A percentile compares a stretch with the other conserved stretches of the same genome.
phyloP scores from a whole-genome alignment of 2,329 filamentous ascomycete genomes.

The Diplodia scrobiculata region DNA sequence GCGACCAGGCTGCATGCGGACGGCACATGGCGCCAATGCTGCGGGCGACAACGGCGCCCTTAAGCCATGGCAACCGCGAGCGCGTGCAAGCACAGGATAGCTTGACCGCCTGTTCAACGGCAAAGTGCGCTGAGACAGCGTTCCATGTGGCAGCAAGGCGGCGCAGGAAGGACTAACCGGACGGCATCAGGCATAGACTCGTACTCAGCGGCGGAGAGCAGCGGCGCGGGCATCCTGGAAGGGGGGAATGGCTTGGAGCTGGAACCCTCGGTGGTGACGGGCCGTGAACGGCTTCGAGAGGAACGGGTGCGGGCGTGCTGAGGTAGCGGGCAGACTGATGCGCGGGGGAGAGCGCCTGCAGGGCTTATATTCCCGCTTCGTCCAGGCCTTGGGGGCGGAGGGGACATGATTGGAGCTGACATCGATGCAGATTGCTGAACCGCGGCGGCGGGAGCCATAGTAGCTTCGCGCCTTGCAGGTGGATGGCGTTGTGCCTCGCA shows the following conservation, averaged over 20 bases:
- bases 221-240: constrained; percentile 28
- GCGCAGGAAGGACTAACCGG: constrained; percentile 43
- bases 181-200: constrained; percentile 48
- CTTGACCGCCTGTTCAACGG: not conserved
- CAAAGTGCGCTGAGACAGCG: constrained; percentile 32
- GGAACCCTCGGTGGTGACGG: constrained; percentile 18
- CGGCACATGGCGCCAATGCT: not conserved
- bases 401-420: constrained; percentile 16
- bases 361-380: constrained; percentile 25
- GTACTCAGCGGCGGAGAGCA: constrained; percentile 46
- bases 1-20: constrained; percentile 5
- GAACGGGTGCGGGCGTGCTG: constrained; percentile 17
- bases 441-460: constrained; percentile 22
- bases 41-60: not conserved
- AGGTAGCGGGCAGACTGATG: constrained; percentile 10
- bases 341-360: constrained; percentile 1
- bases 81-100: not conserved
- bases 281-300: constrained; percentile 16
- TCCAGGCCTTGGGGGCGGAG: constrained; percentile 22
- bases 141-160: constrained; percentile 25
- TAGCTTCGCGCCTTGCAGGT: constrained; percentile 27
- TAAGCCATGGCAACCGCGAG: not conserved
- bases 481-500: constrained; percentile 25
- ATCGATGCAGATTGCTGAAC: constrained; percentile 18
- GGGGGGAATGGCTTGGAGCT: constrained; percentile 4